A percentile compares a stretch with the other conserved stretches of the same genome.
Evolutionary conservation across 1,139 yeast genomes (phyloP).

Genomic region (Yamadazyma atmosphaerica): DNA sequence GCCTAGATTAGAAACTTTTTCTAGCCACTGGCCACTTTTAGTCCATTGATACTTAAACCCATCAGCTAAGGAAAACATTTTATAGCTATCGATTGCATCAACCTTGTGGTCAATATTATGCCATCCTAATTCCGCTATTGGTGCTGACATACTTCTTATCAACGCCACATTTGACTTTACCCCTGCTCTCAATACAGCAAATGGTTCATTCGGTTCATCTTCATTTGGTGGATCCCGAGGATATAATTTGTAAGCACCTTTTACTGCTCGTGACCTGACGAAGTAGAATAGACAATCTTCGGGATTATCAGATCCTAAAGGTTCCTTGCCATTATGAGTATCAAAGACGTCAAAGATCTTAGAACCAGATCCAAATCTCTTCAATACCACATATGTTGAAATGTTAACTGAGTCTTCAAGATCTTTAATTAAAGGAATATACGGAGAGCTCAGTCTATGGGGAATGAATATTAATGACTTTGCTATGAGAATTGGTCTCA

Average conservation of each 20-base stretch:
- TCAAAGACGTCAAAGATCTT: conserved; percentile 57
- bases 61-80: conserved; percentile 58
- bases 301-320: conserved; percentile 39
- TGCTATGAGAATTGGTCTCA: conserved; percentile 59
- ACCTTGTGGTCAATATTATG: conserved; percentile 58
- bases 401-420: conserved; percentile 28
- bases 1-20: conserved; percentile 55
- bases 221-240: conserved; percentile 44
- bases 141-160: conserved; percentile 48
- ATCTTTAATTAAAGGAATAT: conserved; percentile 54
- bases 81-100: conserved; percentile 61
- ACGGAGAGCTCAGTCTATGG: conserved; percentile 58
- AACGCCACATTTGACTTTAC: conserved; percentile 56
- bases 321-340: conserved; percentile 33
- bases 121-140: conserved; percentile 62
- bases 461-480: conserved; percentile 55
- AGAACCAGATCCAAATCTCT: conserved; percentile 59
- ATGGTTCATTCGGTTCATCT: conserved; percentile 55
- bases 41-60: conserved; percentile 68
- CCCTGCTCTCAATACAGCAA: conserved; percentile 61
- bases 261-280: conserved; percentile 60
- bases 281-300: conserved; percentile 49
- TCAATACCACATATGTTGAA: conserved; percentile 46
- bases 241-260: conserved; percentile 62
- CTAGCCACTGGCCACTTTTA: conserved; percentile 55